These are phyloP conservation scores for Taiozyma onychis DNA, from an alignment of 1,139 yeast species.

Conservation along the genomic window DNA sequence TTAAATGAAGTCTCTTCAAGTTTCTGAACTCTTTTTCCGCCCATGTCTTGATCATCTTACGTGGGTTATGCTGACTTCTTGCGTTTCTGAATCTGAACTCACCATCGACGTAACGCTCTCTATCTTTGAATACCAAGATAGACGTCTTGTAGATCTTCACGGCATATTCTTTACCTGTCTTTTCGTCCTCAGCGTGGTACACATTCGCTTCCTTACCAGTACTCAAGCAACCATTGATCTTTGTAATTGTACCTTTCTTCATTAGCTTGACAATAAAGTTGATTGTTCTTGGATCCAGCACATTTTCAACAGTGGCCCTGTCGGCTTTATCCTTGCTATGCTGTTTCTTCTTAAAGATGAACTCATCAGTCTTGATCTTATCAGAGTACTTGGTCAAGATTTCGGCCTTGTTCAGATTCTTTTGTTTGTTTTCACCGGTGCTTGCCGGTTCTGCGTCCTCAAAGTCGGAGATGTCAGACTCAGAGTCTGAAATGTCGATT, in stretches of 20 bases:
- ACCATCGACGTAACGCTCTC: constrained; percentile 95
- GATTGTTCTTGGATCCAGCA: constrained; percentile 90
- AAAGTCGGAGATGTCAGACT: constrained; percentile 6
- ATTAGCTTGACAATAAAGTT: constrained; percentile 75
- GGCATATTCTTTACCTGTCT: constrained; percentile 59
- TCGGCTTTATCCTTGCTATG: constrained; percentile 77
- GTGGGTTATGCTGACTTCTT: constrained; percentile 83
- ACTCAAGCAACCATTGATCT: constrained; percentile 89
- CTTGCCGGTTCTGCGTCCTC: constrained; percentile 15
- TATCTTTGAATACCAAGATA: constrained; percentile 88
- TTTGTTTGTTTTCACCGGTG: neutral
- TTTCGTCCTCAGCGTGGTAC: constrained; percentile 83
- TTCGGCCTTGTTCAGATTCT: constrained; percentile 43
- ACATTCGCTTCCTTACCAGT: constrained; percentile 99
- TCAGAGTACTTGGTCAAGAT: constrained; percentile 57
- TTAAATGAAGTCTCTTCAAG: constrained; percentile 68
- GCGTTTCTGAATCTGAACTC: constrained; percentile 88
- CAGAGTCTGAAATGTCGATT: constrained; percentile 9
- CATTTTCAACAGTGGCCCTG: constrained; percentile 96
- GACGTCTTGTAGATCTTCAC: constrained; percentile 95
- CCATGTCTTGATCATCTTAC: constrained; percentile 98
- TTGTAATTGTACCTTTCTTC: constrained; percentile 74
- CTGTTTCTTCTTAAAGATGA: constrained; percentile 44
- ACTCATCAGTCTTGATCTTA: constrained; percentile 57
- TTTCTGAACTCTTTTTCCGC: constrained; percentile 97